Base-by-base conservation (phyloP, 2,329 filamentous ascomycete species). In the Capronia americana region DNA sequence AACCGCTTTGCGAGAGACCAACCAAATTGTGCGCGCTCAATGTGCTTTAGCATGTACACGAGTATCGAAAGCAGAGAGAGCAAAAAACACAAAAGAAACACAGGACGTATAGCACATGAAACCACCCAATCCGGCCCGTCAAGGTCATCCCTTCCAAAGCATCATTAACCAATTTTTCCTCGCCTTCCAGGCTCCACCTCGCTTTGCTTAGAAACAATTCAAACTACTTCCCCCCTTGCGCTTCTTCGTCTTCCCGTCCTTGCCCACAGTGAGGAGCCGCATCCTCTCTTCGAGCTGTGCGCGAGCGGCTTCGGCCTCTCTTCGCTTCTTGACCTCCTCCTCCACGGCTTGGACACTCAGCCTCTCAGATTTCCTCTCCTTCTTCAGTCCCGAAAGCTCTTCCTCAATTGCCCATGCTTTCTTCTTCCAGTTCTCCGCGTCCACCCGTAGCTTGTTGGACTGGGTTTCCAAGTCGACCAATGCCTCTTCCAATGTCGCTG, bases 281-380 rank as follows among this genome's bases (percentile, higher is more conserved):
- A 99, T 99, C 64, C 94, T 88, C 82, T 96, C 92, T 81, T 99
- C 94, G 28, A 99, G 86, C 75, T 96, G 92, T 46, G 90, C 91
- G 61, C 91, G 86, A 51, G 95, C 95, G 71, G 91, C 88, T 82
- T 99, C 95, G 41, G 96, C 93, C 69, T 94, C 92, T 70, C 92
- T 86, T 67, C 95, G 86, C 81, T 96, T 96, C 82, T 92, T 94
- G 73, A 94, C 88, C 85, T 99, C 95, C 80, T 99, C 94, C 78
- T 99, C 96, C 24, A 98, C 92, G 68, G 93, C 92, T 77, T 97
- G 92, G 72, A 98, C 86, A 70, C 86, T 88, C 69, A 88, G 84
- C 34, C 88, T 83, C 38, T 85, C 85, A 44, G 82, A 84, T 73
- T 81, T 84, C 65, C 84, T 81, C 76, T 89, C 86, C 73, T 87